These are phyloP conservation scores for Ascocoryne sarcoides DNA, from an alignment of 2,329 filamentous ascomycete species.

Conservation along the genomic window DNA sequence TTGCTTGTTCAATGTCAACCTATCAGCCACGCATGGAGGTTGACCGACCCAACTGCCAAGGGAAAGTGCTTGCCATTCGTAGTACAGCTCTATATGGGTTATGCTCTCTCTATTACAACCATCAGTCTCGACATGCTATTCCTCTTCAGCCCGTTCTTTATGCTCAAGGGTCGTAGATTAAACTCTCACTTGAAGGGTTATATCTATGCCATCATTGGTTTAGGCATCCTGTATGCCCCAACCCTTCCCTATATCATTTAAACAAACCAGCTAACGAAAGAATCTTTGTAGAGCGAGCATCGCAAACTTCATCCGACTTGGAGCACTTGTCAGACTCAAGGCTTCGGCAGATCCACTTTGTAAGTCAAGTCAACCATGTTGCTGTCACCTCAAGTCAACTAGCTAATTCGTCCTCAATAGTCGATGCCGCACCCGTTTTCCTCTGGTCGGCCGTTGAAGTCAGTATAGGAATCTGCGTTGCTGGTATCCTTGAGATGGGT, in stretches of 20 bases:
- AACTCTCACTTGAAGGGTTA: constrained; percentile 11
- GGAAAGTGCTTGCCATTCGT: constrained; percentile 10
- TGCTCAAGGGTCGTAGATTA: constrained; percentile 35
- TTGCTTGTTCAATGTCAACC: constrained; percentile 14
- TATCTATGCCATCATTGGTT: constrained; percentile 14
- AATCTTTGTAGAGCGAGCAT: constrained; percentile 12
- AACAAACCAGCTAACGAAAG: too few species aligned
- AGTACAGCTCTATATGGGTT: constrained; percentile 13
- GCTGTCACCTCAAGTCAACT: too few species aligned
- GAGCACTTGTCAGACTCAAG: constrained; percentile 13
- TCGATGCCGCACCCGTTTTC: constrained; percentile 18
- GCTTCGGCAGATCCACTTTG: constrained; percentile 14
- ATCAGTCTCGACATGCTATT: constrained; percentile 30
- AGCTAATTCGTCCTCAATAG: constrained; percentile 7
- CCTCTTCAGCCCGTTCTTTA: constrained; percentile 91
- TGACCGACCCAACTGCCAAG: constrained; percentile 10
- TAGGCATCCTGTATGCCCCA: constrained; percentile 14
- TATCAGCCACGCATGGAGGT: constrained; percentile 12
- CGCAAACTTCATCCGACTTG: constrained; percentile 20
- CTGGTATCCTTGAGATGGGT: constrained; percentile 15
- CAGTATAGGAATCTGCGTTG: constrained; percentile 15
- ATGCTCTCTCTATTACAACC: constrained; percentile 15
- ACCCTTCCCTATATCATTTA: too few species aligned
- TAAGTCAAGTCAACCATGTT: constrained; percentile 4
- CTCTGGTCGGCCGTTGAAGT: constrained; percentile 19